Percentiles rank a stretch among this genome's conserved stretches.
These are phyloP conservation scores for Umbilicus rupestris DNA, from an alignment of 164 flowering plant genomes.

Conservation along the genomic window DNA sequence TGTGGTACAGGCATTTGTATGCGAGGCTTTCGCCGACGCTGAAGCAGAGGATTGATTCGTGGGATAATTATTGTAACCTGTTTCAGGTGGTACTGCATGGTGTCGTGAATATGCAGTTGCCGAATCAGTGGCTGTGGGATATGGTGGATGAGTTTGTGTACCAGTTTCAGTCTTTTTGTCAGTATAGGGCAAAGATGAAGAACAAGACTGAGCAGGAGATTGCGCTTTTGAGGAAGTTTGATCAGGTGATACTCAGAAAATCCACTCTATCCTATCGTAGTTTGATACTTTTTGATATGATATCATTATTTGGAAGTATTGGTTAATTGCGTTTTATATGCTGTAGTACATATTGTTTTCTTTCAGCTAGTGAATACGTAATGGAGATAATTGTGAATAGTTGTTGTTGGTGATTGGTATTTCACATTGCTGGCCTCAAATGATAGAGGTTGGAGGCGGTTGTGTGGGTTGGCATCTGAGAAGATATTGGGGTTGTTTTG, in stretches of 20 bases:
- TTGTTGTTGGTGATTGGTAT: too few species aligned
- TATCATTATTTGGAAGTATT: not conserved
- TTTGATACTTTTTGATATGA: not conserved
- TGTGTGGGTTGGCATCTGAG: too few species aligned
- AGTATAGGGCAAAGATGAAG: slow-evolving; percentile 96
- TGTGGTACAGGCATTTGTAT: slow-evolving; percentile 91
- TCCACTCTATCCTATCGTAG: not conserved
- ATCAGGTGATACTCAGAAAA: slow-evolving; percentile 42
- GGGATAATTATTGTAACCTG: slow-evolving; percentile 87
- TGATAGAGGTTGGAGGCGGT: too few species aligned
- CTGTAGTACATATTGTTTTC: too few species aligned
- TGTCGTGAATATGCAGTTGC: slow-evolving; percentile 92
- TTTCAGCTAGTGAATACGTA: too few species aligned
- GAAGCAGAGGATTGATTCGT: slow-evolving; percentile 76
- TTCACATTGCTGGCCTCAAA: too few species aligned
- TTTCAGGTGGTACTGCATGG: slow-evolving; percentile 89
- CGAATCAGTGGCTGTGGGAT: slow-evolving; percentile 99
- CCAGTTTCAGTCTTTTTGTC: slow-evolving; percentile 94
- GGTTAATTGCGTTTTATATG: too few species aligned
- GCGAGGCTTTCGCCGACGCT: slow-evolving; percentile 70
- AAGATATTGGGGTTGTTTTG: not conserved
- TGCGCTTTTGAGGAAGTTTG: slow-evolving; percentile 58
- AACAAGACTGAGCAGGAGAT: slow-evolving; percentile 85
- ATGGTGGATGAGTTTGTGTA: slow-evolving; percentile 99
- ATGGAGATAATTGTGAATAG: too few species aligned